Base-by-base conservation (phyloP, 345 rosid genomes). In the Citrus maxima region DNA sequence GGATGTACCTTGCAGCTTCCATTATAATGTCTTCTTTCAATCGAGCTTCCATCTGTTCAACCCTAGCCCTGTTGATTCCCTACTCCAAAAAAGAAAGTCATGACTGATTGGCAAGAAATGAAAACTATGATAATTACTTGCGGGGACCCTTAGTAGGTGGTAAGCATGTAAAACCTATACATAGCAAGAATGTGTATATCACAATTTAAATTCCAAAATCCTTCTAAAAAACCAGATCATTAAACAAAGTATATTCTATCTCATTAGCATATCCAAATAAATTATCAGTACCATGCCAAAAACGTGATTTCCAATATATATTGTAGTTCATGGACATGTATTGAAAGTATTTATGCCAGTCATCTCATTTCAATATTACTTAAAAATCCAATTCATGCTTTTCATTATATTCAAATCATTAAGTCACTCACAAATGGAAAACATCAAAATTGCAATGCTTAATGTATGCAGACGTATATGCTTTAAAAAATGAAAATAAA, bases 21-120 rank as follows among this genome's bases (percentile, higher is more conserved):
- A 85, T 78, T 81, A 96, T 80, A 70, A 96, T 92, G 85, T 96
- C 99, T 84, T 92, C 94, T 86, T 93, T 93, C 62, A 96, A 80
- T 71, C 97, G 91, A 79, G 90, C 91, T 87, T 93, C 98, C 99
- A 96, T 96, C 86, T 91, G 94, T 82, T 96, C 98, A 86, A 93
- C 94, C 84, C 99, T 88, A 67, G 78, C 85, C 85, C 99, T 86
- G 84, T 93, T 90, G 83, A 93, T 96, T 77, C 98, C 99, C 99
- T 96, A 75, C 65, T 40, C 77, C 38, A 80, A 82, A n/a, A 71
- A 37, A 75, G 71, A 81, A 72, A 75, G 46, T 61, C 34, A 75
- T 67, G 35, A 32, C 65, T 66, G 66, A 49, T 56, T 81, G 73
- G 35, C 35, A 12, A 80, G 74, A 25, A 73, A 67, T 25, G 37